These are phyloP conservation scores for Agaricales sp. DNA, from an alignment of 1,284 basidiomycete species.

Conservation along the genomic window DNA sequence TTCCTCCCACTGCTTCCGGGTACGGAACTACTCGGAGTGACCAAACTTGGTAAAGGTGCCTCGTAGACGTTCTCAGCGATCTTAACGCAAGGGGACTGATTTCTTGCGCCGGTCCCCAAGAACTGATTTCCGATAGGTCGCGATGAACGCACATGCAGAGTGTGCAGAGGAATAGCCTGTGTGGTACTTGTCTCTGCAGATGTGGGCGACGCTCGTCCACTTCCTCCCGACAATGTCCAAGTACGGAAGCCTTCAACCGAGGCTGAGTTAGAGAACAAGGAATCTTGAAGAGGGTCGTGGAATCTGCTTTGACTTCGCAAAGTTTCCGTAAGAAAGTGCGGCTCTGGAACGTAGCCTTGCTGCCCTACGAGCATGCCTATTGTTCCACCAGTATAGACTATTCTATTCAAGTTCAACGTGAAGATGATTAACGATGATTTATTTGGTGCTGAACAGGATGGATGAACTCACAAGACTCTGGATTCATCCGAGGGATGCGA, in stretches of 20 bases:
- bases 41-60: conserved; percentile 58
- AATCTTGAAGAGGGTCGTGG: conserved; percentile 77
- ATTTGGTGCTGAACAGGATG: not conserved
- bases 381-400: conserved; percentile 56
- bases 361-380: conserved; percentile 79
- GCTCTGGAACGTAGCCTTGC: conserved; percentile 81
- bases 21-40: conserved; percentile 62
- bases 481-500: conserved; percentile 52
- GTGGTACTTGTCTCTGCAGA: conserved; percentile 13
- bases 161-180: conserved; percentile 28
- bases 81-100: conserved; percentile 33
- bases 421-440: too few relatives aligned
- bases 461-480: conserved; percentile 35
- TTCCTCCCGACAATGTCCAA: conserved; percentile 47
- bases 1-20: conserved; percentile 51
- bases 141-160: conserved; percentile 61
- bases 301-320: conserved; percentile 75
- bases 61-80: conserved; percentile 55
- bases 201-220: conserved; percentile 41
- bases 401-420: not conserved
- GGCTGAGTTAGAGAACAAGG: conserved; percentile 63
- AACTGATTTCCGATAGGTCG: conserved; percentile 47
- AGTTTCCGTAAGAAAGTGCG: conserved; percentile 77
- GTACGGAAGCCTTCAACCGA: conserved; percentile 66
- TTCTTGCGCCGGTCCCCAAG: conserved; percentile 23